These are phyloP conservation scores for Inonotus obliquus DNA, from an alignment of 1,284 basidiomycete species.

Conservation along the genomic window DNA sequence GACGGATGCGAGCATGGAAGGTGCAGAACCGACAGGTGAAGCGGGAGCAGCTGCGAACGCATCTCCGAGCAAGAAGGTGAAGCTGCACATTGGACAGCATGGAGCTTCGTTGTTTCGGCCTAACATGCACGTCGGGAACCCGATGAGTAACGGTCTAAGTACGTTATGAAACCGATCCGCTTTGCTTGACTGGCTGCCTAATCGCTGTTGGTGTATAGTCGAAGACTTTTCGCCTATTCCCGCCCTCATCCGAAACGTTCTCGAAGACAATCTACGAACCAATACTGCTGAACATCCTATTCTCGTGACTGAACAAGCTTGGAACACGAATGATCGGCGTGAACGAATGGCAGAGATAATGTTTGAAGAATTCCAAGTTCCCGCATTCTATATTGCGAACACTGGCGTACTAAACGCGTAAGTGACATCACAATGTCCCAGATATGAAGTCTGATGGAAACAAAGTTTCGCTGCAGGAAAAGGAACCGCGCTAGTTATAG, in stretches of 20 bases:
- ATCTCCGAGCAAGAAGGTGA: constrained; percentile 42
- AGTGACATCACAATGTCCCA: constrained; percentile 30
- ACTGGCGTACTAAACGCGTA: constrained; percentile 93
- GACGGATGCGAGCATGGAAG: constrained; percentile 38
- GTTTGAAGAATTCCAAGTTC: constrained; percentile 93
- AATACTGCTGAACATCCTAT: constrained; percentile 83
- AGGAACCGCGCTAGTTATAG: constrained; percentile 92
- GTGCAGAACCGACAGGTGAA: constrained; percentile 20
- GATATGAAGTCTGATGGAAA: not conserved
- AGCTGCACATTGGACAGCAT: constrained; percentile 84
- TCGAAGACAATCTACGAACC: constrained; percentile 72
- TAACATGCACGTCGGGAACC: constrained; percentile 84
- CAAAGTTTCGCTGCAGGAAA: constrained; percentile 91
- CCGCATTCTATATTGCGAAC: constrained; percentile 97
- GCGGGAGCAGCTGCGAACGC: constrained; percentile 12
- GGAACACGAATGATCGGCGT: constrained; percentile 88
- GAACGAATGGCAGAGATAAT: constrained; percentile 95
- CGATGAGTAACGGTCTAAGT: constrained; percentile 85
- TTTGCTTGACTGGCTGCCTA: too few species aligned
- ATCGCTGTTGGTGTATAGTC: too few species aligned
- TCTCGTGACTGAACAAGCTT: constrained; percentile 92
- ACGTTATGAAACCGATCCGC: constrained; percentile 33
- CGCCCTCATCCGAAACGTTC: constrained; percentile 70
- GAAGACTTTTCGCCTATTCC: constrained; percentile 75
- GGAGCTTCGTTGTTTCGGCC: constrained; percentile 90